Conservation (phyloP, 768 basidiomycete species). For the Nidularia pulvinata region DNA sequence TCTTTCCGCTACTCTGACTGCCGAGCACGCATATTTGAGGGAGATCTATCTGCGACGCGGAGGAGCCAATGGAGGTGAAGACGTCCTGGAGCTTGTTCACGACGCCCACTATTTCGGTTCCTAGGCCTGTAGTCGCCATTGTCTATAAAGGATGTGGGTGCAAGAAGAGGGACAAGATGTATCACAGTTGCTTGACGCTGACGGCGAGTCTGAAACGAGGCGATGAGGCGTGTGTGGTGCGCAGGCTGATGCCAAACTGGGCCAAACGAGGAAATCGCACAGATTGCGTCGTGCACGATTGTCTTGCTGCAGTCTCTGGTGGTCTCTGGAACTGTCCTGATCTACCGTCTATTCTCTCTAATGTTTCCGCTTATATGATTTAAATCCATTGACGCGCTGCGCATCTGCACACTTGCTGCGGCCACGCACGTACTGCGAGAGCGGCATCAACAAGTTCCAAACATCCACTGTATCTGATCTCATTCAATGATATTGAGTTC, state of each 20-base stretch:
- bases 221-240: slow-evolving; percentile 16
- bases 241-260: slow-evolving; percentile 23
- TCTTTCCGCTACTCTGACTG: slow-evolving; percentile 92
- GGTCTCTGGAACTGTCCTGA: too few species aligned
- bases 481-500: too few species aligned
- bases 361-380: too few species aligned
- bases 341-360: too few species aligned
- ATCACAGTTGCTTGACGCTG: not conserved
- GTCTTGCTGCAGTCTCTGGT: too few species aligned
- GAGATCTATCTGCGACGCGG: slow-evolving; percentile 79
- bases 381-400: too few species aligned
- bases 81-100: slow-evolving; percentile 94
- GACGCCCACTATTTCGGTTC: slow-evolving; percentile 77
- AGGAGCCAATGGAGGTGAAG: slow-evolving; percentile 81
- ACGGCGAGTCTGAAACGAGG: slow-evolving; percentile 2
- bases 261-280: slow-evolving; percentile 1
- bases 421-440: too few species aligned
- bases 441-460: too few species aligned
- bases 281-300: too few species aligned
- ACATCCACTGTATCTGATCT: too few species aligned
- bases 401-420: too few species aligned
- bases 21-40: slow-evolving; percentile 93
- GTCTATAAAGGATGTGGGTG: slow-evolving; percentile 18
- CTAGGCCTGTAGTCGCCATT: slow-evolving; percentile 68
- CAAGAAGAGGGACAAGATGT: slow-evolving; percentile 6